Base-by-base conservation (phyloP, 345 rosid genomes). In the Citrus inodora region DNA sequence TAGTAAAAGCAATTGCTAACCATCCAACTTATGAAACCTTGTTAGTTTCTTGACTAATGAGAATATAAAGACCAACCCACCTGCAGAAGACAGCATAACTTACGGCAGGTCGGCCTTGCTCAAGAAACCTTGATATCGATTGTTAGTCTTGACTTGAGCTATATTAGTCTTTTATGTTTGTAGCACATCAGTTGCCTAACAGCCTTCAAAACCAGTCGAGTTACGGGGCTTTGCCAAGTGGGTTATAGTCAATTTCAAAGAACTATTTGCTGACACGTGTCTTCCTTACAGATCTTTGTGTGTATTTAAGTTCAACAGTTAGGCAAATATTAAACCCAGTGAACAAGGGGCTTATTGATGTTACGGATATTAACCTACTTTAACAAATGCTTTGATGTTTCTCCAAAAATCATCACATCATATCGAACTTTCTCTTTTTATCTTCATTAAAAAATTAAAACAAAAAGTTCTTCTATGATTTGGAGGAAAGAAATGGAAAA, bases 131-230 rank as follows among this genome's bases (percentile, higher is more conserved):
- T 11, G 42, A 37, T 48, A 62, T 13, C 19, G 8, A 72, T 58
- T 19, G 9, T 32, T 32, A 32, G 33, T 42, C 42, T n/a, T 35
- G 28, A 38, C 32, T 37, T 35, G n/a, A 38, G 55, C 38, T 38
- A 70, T 68, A 74, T 61, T 60, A 33, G 64, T 27, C 17, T 79
- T 14, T 48, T 67, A 42, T 70, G 61, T 80, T 59, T 80, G 55
- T 80, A 67, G 76, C 59, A 51, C 32, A 73, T 81, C 82, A 75
- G 25, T 67, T 11, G 62, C 65, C 55, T 70, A 71, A 75, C 80
- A 80, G 60, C 76, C 33, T 71, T 71, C 42, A 70, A 30, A 33
- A 48, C 35, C 13, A 16, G 58, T 9, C 19, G 30, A 7, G 30
- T 46, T 63, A 27, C 24, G 6, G 27, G 38, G 72, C 27, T 66